Base-by-base conservation (phyloP, 345 rosid species). In the Populus alba region DNA sequence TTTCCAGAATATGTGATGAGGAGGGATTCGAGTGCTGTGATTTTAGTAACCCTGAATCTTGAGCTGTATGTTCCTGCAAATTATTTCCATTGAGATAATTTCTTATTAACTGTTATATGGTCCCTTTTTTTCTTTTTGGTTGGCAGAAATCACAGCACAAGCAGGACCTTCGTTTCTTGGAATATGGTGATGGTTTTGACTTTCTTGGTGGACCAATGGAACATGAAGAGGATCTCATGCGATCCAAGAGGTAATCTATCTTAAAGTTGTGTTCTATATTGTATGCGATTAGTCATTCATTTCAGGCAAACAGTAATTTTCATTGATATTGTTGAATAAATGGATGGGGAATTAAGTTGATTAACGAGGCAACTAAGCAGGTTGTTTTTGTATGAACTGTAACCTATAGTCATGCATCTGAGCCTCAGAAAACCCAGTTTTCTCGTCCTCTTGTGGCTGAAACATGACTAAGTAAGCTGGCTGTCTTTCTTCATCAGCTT, bases 191-290 rank as follows among this genome's bases (percentile, higher is more conserved):
- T 41, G 5, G 6, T 38, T 66, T 38, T 41, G 23, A 22, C 74
- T 72, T 43, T 49, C 47, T 25, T 69, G 75, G 25, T 10, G 75
- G 73, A 35, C 76, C 37, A 38, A 25, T 62, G 80, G 75, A 37
- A 25, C 38, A 78, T 29, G 68, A 78, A 38, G 75, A 62, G 5
- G 80, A 78, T 72, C 20, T 5, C 35, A 43, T 62, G 49, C 73
- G 68, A 75, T 35, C 81, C 55, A 75, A 78, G 66, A 72, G 80
- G 73, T 75, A 68, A 68, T 66, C 68, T 18, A 5, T 68, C 80
- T 73, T 45, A 16, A 11, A 13, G n/a, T 23, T 18, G 31, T 38
- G 35, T 18, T 18, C n/a, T n/a, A 31, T 29, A 12, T 31, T 12
- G 37, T n/a, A 29, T 68, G 20, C 20, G 41, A 17, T 27, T 33